These are phyloP conservation scores for Trichoderma oligosporum DNA, from an alignment of 2,329 filamentous ascomycete species.

Conservation along the genomic window DNA sequence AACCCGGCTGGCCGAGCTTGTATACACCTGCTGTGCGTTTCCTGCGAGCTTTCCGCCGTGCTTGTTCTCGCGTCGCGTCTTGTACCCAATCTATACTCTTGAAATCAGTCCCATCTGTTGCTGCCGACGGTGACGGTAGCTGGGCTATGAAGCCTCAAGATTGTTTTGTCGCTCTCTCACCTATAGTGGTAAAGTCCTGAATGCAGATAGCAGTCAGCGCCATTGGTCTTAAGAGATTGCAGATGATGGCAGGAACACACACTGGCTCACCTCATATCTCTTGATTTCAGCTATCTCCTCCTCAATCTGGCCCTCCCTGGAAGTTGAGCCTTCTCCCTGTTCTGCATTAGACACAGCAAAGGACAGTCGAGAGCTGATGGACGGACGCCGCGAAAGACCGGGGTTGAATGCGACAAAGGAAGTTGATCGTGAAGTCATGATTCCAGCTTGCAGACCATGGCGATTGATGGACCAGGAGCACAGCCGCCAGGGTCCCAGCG, in stretches of 20 bases:
- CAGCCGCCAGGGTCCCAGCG: neutral
- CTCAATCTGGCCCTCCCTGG: conserved; percentile 68
- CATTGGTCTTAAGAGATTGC: too few species aligned
- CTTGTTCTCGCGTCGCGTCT: conserved; percentile 87
- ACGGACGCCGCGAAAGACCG: conserved; percentile 47
- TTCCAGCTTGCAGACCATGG: conserved; percentile 38
- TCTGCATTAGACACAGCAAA: conserved; percentile 64
- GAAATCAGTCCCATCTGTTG: conserved; percentile 31
- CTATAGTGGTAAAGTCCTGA: conserved; percentile 89
- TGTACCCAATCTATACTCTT: conserved; percentile 79
- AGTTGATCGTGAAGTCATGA: conserved; percentile 51
- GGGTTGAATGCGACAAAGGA: conserved; percentile 42
- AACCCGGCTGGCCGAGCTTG: conserved; percentile 65
- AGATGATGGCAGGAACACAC: neutral
- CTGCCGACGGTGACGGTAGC: conserved; percentile 4
- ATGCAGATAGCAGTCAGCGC: conserved; percentile 18
- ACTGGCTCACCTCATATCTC: conserved; percentile 70
- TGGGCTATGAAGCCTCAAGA: neutral
- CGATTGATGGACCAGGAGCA: conserved; percentile 23
- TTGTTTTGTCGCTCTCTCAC: conserved; percentile 43
- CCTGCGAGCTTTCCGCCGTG: conserved; percentile 71
- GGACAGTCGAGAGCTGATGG: conserved; percentile 62
- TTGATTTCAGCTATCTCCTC: conserved; percentile 98
- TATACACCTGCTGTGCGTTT: conserved; percentile 69
- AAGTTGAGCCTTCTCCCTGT: conserved; percentile 53